phyloP scores from a whole-genome alignment of 805 yeast genomes.

The Kuraishia capsulata region DNA sequence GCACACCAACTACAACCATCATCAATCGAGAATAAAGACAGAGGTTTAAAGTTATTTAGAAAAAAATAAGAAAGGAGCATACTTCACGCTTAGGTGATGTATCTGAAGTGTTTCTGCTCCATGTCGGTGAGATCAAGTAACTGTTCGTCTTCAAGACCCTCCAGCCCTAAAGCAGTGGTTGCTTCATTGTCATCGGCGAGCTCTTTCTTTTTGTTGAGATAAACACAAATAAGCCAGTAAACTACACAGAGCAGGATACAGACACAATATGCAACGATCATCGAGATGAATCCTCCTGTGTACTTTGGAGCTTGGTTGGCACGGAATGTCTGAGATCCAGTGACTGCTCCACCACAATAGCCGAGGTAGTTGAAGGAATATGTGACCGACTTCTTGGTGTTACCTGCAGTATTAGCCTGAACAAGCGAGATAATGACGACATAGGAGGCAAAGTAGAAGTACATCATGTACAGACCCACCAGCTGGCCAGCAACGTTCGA shows the following conservation, averaged over 20 bases:
- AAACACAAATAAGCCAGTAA: constrained; percentile 21
- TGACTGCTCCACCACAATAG: constrained; percentile 46
- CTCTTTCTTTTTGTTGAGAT: constrained; percentile 23
- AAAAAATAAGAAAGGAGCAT: too few species aligned
- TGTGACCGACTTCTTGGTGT: constrained; percentile 45
- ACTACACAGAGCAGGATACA: constrained; percentile 26
- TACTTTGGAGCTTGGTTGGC: constrained; percentile 42
- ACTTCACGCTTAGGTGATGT: constrained; percentile 21
- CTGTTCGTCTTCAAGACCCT: constrained; percentile 22
- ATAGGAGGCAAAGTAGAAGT: constrained; percentile 22
- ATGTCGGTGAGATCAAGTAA: constrained; percentile 29
- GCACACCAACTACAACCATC: too few species aligned
- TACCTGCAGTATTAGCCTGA: constrained; percentile 53
- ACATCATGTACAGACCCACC: constrained; percentile 21
- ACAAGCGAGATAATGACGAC: constrained; percentile 48
- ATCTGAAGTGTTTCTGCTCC: constrained; percentile 25
- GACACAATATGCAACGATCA: constrained; percentile 30
- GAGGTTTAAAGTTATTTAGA: too few species aligned
- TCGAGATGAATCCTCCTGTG: constrained; percentile 31
- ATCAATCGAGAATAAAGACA: too few species aligned
- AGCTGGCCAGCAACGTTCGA: constrained; percentile 18
- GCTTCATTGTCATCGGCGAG: constrained; percentile 3
- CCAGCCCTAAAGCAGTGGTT: constrained; percentile 6
- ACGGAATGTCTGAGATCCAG: constrained; percentile 57
- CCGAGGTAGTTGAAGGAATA: constrained; percentile 48